Base-by-base conservation (phyloP, 164 flowering plant genomes). In the Vitis riparia region DNA sequence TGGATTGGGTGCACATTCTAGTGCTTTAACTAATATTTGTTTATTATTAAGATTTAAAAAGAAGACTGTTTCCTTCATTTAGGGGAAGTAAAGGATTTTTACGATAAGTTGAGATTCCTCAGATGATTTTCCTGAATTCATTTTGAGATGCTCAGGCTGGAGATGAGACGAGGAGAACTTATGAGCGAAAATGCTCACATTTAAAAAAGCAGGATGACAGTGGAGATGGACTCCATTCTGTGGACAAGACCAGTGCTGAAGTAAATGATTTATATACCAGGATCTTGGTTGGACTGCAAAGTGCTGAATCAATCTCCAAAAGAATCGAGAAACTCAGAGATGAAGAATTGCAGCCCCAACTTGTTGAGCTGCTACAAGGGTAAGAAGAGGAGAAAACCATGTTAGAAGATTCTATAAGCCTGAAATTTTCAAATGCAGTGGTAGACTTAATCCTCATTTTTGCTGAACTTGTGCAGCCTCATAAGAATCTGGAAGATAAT, bases 331-430 rank as follows among this genome's bases (percentile, higher is more conserved):
- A 71, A 49, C 51, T 78, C 11, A 74, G 78, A 65, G 81, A 78
- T 68, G 72, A 78, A 64, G 81, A 78, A 65, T 56, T 78, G 65
- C 81, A 59, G 48, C 81, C 81, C 0, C 81, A 78, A 65, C 68
- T 78, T 59, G n/a, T 67, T 27, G 77, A 78, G 73, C 66, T 78
- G 30, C 50, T 78, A 5, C 66, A 59, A 5, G 81, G 78, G 81
- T 74, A 68, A 68, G 73, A 12, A 59, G 30, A 29, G n/a, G 2
- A 13, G 49, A 59, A 62, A 37, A 70, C 52, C 29, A 48, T 12
- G 16, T 63, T 19, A 27, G 19, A 56, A 16, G 27, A 56, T 56
- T 56, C 15, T 19, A 19, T 19, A 56, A 56, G 59, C 30, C 9
- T 56, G 11, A 61, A 17, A 49, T 56, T 19, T 19, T 17, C 44